phyloP scores from a whole-genome alignment of 208 protist species.

The Leishmania lainsoni region DNA sequence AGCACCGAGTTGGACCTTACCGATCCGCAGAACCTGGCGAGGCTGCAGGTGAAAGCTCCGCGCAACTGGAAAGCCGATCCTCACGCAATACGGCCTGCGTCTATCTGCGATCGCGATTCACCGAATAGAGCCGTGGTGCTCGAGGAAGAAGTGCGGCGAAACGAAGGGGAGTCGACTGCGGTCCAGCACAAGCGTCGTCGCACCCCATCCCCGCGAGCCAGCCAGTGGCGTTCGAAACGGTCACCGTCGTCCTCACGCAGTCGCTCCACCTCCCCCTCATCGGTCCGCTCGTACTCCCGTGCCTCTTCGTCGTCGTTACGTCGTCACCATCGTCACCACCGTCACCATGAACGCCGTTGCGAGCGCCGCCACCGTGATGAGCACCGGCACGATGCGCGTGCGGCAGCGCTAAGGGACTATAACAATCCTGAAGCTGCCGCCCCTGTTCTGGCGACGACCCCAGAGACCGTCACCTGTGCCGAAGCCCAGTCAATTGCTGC shows the following conservation, averaged over 20 bases:
- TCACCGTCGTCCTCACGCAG: slow-evolving; percentile 1
- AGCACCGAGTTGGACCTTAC: slow-evolving; percentile 11
- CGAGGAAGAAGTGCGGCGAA: neutral
- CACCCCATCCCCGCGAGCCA: slow-evolving; percentile 4
- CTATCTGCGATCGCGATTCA: neutral
- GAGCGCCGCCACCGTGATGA: neutral
- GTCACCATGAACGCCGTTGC: neutral
- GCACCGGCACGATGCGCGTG: neutral
- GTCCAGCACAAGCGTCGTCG: neutral
- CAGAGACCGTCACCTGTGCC: neutral
- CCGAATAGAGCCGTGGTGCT: neutral
- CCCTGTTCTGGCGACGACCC: neutral
- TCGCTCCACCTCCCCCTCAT: slow-evolving; percentile 1
- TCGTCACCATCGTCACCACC: neutral
- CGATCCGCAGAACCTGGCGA: neutral
- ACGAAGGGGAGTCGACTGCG: neutral
- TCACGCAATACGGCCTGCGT: slow-evolving; percentile 19
- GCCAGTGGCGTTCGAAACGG: neutral
- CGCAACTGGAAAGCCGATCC: slow-evolving; percentile 27
- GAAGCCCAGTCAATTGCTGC: neutral
- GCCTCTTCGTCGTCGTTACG: slow-evolving; percentile 12
- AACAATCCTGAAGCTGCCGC: neutral
- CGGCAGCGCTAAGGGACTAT: neutral
- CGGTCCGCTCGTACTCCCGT: slow-evolving; percentile 5
- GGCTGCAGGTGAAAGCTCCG: slow-evolving; percentile 17